Evolutionary conservation across 2,329 filamentous ascomycete genomes (phyloP).

Genomic region (Dactylellina haptotyla): DNA sequence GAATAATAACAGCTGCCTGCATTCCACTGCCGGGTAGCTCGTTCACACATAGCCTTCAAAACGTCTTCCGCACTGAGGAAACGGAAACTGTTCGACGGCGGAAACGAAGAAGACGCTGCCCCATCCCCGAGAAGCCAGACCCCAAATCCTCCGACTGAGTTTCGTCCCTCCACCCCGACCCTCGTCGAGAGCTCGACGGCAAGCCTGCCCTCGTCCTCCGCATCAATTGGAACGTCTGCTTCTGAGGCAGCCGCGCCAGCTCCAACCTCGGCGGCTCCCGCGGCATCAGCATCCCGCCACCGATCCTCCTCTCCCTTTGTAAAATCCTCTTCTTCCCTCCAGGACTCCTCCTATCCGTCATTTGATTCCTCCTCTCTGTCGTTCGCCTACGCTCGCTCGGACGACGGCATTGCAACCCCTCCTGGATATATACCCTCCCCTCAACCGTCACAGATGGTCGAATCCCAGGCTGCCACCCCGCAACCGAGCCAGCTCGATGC

Average conservation of each 20-base stretch:
- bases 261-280: not conserved
- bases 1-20: constrained; percentile 46
- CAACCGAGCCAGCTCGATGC: constrained; percentile 41
- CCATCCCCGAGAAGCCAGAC: constrained; percentile 51
- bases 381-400: constrained; percentile 44
- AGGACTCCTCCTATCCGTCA: constrained; percentile 30
- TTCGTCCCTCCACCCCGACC: constrained; percentile 35
- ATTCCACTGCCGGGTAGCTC: constrained; percentile 49
- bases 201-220: not conserved
- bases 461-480: constrained; percentile 50
- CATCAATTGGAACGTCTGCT: constrained; percentile 26
- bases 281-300: constrained; percentile 16
- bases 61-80: constrained; percentile 54
- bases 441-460: constrained; percentile 53
- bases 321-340: constrained; percentile 25
- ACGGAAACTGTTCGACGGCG: constrained; percentile 53
- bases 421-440: constrained; percentile 39
- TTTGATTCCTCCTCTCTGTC: constrained; percentile 11
- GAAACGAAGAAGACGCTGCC: constrained; percentile 45
- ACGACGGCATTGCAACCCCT: constrained; percentile 48
- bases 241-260: constrained; percentile 3
- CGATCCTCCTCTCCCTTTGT: constrained; percentile 34
- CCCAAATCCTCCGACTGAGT: constrained; percentile 54
- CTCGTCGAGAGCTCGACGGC: constrained; percentile 47
- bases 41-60: constrained; percentile 33